Base-by-base conservation (phyloP, 2,329 filamentous ascomycete genomes). In the Microsporum canis region DNA sequence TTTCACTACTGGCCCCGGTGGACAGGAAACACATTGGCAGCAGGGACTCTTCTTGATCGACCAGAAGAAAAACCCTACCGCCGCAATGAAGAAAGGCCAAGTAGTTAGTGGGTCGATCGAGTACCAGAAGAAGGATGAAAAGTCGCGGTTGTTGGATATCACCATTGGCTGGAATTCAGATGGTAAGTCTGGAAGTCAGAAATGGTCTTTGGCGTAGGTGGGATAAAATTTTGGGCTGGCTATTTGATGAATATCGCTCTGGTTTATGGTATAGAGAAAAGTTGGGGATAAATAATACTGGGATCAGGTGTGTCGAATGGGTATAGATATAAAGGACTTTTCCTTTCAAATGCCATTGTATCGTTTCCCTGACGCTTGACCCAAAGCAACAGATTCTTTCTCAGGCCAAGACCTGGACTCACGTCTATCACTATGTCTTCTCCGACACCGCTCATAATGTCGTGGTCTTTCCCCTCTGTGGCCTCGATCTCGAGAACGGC, bases 11-110 rank as follows among this genome's bases (percentile, higher is more conserved):
- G 89, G 91, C 0, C 91, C 91, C 0, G 79, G 81, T 65, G 84
- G 84, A 17, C 84, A 82, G 60, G 82, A 86, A 64, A 97, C 92
- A 5, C 92, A 97, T 74, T 97, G 92, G 92, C 88, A 87, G 73
- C 91, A 95, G 71, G 88, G 87, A 1, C 77, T 96, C 29, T 78
- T 92, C 63, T 76, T 95, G 59, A 81, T 87, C 63, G 84, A 89
- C 61, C 79, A 80, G 38, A 71, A 70, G 39, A 79, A 82, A 45
- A 77, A 82, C 60, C 70, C 77, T 10, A 68, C 77, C 33, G 69
- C 72, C 49, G 71, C 76, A 43, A 67, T 82, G 63, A 81, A 81
- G 66, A 78, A 79, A 57, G 83, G 80, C 2, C 77, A 83, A 57
- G 79, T 78, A 62, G 73, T 95, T 29, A 78, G 77, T 55, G 91